Evolutionary conservation across 805 yeast genomes (phyloP).

Genomic region (Pichia exigua): DNA sequence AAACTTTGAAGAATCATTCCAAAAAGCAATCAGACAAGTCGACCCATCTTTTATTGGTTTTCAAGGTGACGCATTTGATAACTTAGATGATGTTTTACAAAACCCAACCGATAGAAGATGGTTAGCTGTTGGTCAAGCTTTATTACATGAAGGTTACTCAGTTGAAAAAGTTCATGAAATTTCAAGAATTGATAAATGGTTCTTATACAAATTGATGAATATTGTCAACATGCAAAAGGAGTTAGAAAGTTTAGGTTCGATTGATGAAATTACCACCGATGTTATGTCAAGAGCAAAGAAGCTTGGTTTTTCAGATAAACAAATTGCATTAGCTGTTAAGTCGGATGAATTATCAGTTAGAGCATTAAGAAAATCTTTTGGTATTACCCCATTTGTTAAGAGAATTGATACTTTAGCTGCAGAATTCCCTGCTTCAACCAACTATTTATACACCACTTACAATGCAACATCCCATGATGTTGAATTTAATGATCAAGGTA

Average conservation of each 20-base stretch:
- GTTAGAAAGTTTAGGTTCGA: conserved; percentile 55
- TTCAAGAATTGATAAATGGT: conserved; percentile 93
- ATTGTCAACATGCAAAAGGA: conserved; percentile 84
- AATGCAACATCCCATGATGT: conserved; percentile 85
- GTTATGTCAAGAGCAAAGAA: conserved; percentile 75
- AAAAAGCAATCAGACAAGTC: conserved; percentile 93
- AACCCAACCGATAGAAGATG: conserved; percentile 95
- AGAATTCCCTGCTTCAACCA: conserved; percentile 96
- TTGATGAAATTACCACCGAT: conserved; percentile 57
- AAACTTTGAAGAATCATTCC: conserved; percentile 94
- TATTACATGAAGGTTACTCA: conserved; percentile 81
- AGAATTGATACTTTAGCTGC: conserved; percentile 97
- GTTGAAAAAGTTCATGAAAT: conserved; percentile 90
- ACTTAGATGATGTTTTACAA: conserved; percentile 67
- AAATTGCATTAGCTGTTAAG: conserved; percentile 72
- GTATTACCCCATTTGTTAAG: conserved; percentile 88
- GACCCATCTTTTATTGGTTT: conserved; percentile 88
- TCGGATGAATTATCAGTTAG: conserved; percentile 76
- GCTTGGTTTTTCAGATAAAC: conserved; percentile 92
- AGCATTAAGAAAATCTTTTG: conserved; percentile 67
- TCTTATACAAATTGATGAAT: conserved; percentile 85
- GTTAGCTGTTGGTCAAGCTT: conserved; percentile 97
- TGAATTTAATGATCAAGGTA: conserved; percentile 80
- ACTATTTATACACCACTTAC: conserved; percentile 92
- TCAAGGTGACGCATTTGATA: conserved; percentile 76